A percentile compares a stretch with the other conserved stretches of the same genome.
Evolutionary conservation across 106 monocot species (phyloP).

Genomic region (Chionographis japonica): DNA sequence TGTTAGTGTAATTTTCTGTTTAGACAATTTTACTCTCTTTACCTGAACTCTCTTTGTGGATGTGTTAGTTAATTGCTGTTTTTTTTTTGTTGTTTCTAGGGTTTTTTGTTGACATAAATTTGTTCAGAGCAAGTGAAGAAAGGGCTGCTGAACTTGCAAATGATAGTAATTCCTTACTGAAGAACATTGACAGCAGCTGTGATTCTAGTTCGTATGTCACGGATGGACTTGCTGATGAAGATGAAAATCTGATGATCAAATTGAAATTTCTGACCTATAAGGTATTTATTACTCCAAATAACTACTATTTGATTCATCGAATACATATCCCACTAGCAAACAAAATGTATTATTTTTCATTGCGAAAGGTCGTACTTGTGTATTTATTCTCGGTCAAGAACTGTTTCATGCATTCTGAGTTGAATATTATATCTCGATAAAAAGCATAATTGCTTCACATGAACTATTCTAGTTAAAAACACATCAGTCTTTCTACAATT

Average conservation of each 20-base stretch:
- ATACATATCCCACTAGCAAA: no score
- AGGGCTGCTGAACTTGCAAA: slow-evolving; percentile 51
- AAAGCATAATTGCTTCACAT: no score
- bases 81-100: slow-evolving; percentile 44
- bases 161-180: slow-evolving; percentile 41
- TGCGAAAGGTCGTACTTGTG: no score
- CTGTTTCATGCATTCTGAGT: no score
- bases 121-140: slow-evolving; percentile 79
- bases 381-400: no score
- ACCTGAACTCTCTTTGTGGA: not conserved
- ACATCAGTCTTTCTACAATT: no score
- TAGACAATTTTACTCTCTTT: no score
- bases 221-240: slow-evolving; percentile 87
- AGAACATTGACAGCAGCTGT: slow-evolving; percentile 30
- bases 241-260: slow-evolving; percentile 98
- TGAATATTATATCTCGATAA: no score
- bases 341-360: no score
- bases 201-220: slow-evolving; percentile 25
- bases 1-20: no score
- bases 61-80: not conserved
- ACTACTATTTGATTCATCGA: no score
- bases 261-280: slow-evolving; percentile 97
- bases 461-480: no score
- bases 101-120: slow-evolving; percentile 88
- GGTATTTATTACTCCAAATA: slow-evolving; percentile 24